phyloP scores from a whole-genome alignment of 192 early-diverging fungal species.

The Diversispora epigaea region DNA sequence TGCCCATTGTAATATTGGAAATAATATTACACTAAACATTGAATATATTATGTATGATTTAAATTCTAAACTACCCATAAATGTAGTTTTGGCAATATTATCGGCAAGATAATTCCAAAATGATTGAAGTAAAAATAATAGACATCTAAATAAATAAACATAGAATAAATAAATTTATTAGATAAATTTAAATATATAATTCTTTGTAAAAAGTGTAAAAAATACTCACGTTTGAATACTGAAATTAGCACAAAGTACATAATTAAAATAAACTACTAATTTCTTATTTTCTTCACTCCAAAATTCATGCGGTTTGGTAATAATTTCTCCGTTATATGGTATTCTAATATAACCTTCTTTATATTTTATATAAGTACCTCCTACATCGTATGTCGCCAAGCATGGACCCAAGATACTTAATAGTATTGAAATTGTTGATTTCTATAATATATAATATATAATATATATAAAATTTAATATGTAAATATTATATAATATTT shows the following conservation, averaged over 20 bases:
- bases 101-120: conserved; percentile 49
- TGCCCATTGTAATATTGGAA: conserved; percentile 40
- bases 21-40: conserved; percentile 37
- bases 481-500: neutral
- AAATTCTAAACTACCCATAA: conserved; percentile 48
- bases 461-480: neutral
- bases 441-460: neutral
- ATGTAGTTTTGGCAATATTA: conserved; percentile 41
- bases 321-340: conserved; percentile 32
- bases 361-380: conserved; percentile 38
- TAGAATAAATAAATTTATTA: neutral
- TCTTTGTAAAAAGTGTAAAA: neutral
- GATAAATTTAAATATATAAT: neutral
- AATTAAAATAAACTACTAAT: conserved; percentile 31
- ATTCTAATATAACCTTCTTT: conserved; percentile 38
- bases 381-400: conserved; percentile 29
- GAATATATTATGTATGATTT: conserved; percentile 46
- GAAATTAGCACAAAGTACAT: conserved; percentile 41
- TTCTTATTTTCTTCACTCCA: conserved; percentile 36
- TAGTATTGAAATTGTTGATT: conserved; percentile 23
- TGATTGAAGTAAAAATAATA: conserved; percentile 43
- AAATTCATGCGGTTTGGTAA: conserved; percentile 28
- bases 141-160: conserved; percentile 34
- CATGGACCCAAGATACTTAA: conserved; percentile 14
- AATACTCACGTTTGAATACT: conserved; percentile 44